Evolutionary conservation across 78 protist genomes (phyloP).

Genomic region (Dictyostelium citrinum): DNA sequence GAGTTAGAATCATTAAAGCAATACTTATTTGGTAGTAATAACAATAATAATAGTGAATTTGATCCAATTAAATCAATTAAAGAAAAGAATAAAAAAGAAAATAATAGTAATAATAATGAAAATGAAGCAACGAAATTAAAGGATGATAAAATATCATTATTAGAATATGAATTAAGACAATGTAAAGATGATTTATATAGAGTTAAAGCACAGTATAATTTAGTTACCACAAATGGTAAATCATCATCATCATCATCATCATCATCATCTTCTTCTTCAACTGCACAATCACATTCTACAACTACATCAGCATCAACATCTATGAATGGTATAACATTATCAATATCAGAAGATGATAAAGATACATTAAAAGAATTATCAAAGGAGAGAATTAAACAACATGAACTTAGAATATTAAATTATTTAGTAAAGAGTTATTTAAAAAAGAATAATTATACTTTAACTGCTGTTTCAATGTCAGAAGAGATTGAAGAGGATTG

Average conservation of each 20-base stretch:
- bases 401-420: slow-evolving; percentile 40
- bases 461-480: slow-evolving; percentile 52
- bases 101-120: neutral
- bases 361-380: slow-evolving; percentile 7
- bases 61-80: slow-evolving; percentile 3
- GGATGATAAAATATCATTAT: slow-evolving; percentile 48
- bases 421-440: slow-evolving; percentile 29
- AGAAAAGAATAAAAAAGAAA: neutral
- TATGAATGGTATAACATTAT: neutral
- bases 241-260: neutral
- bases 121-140: neutral
- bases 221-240: neutral
- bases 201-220: neutral
- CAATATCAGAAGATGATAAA: slow-evolving; percentile 15
- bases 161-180: slow-evolving; percentile 69
- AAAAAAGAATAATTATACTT: slow-evolving; percentile 16
- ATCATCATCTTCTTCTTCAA: neutral
- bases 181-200: slow-evolving; percentile 25
- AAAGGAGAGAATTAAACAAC: slow-evolving; percentile 57
- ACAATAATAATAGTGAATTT: neutral
- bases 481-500: slow-evolving; percentile 54
- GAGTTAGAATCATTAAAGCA: slow-evolving; percentile 18
- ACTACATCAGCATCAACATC: neutral
- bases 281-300: neutral
- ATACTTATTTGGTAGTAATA: neutral